Evolutionary conservation across 768 basidiomycete species (phyloP), one percentile per base, ranked within the genome.

Genomic region (Xerocomus spinulosus): DNA sequence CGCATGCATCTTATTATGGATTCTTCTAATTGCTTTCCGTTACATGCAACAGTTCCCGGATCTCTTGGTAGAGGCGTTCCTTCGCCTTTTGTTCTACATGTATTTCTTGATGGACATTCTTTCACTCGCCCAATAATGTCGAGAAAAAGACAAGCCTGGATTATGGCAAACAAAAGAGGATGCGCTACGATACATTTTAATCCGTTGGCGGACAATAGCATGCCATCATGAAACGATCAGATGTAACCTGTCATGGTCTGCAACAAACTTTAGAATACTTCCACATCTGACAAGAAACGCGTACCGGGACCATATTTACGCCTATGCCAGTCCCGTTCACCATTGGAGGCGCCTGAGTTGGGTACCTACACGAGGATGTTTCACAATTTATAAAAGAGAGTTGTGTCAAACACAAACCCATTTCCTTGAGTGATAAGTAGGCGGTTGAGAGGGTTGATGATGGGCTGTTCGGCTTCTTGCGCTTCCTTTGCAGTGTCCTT

Each of bases 401-500:
- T 26, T 0, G 33, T 8, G 25, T 37, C 4, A 40, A 33, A 37
- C 35, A 55, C 66, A 46, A 58, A 80, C 71, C 75, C 82, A 53
- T 76, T 83, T 70, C 85, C 87, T 57, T 88, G 86, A 25, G 89
- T 92, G 46, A 92, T 72, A 58, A 89, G 69, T 23, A 85, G 65
- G 41, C 74, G 73, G 48, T 69, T 73, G 24, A 82, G 76, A 47
- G 90, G 88, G 63, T 92, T 92, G 70, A 95, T 90, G 56, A 95
- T 90, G 5, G 87, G 86, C 44, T 82, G 81, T 48, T 90, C 83
- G 12, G 90, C 80, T 58, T 95, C 93, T 41, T 82, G 83, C 65
- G 91, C 78, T 73, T 95, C 92, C 72, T 96, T 95, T 64, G 85
- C 82, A 23, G 75, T 78, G 29, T 93, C 87, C 69, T 90, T 93